Conservation (phyloP, 148 eudicot species). For the Fagopyrum tataricum region DNA sequence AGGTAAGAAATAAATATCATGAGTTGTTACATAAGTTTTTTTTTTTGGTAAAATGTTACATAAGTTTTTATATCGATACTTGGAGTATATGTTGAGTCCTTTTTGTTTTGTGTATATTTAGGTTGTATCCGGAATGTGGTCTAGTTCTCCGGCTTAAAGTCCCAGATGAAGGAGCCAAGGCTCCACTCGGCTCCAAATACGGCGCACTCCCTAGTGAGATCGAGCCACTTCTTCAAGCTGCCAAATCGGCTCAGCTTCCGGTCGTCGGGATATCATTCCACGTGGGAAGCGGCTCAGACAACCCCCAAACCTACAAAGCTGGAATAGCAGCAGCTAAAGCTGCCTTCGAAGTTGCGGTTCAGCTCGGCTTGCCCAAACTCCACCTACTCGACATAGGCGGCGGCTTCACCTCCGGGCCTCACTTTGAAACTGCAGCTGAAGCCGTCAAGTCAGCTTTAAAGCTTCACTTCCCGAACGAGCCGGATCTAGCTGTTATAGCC, state of each 20-base stretch:
- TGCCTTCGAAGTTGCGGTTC: constrained; percentile 16
- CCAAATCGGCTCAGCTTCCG: constrained; percentile 11
- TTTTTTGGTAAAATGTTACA: too few species aligned
- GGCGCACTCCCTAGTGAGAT: constrained; percentile 27
- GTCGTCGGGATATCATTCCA: constrained; percentile 20
- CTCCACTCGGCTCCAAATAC: constrained; percentile 19
- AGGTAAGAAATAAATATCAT: not conserved
- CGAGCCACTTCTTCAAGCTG: constrained; percentile 15
- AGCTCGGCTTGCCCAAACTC: constrained; percentile 21
- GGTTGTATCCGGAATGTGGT: constrained; percentile 17
- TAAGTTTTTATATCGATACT: too few species aligned
- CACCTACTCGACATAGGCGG: constrained; percentile 25
- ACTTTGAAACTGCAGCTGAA: constrained; percentile 10
- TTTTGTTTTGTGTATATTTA: too few species aligned
- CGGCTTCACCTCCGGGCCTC: constrained; percentile 14
- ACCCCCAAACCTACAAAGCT: constrained; percentile 5
- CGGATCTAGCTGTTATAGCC: not conserved
- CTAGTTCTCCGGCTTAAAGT: constrained; percentile 20
- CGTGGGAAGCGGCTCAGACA: not conserved
- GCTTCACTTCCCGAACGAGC: not conserved
- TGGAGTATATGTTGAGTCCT: too few species aligned
- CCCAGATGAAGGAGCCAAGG: constrained; percentile 18
- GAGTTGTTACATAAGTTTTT: not conserved
- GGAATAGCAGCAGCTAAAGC: constrained; percentile 15
- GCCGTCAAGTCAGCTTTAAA: constrained; percentile 7